Base-by-base conservation (phyloP, 2,329 filamentous ascomycete species). In the Zalaria sp. region DNA sequence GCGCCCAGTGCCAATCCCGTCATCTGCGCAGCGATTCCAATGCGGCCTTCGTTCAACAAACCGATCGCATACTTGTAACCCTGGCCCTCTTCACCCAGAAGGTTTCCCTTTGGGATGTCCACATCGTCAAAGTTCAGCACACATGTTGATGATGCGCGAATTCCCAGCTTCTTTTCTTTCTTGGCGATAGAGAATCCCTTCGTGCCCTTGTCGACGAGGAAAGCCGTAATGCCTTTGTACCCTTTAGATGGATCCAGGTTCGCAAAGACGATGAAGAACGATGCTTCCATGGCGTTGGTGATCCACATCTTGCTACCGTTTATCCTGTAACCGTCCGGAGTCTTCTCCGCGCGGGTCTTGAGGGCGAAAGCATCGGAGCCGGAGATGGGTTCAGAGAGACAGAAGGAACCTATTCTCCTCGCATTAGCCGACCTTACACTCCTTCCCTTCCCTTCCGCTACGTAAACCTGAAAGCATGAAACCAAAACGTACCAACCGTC, bases 161-260 rank as follows among this genome's bases (percentile, higher is more conserved):
- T 98, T 45, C 91, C 91, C 38, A 98, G 79, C 72, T 98, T 98
- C 81, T 96, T 96, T 73, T 98, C 91, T 72, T 98, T 98, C 77
- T 98, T 98, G 34, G 91, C 87, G 56, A 98, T 93, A 46, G 77
- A 80, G 71, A 98, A 95, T 29, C 91, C 91, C 42, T 81, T 79
- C 39, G 77, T 83, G 55, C 72, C 81, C 71, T 94, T 95, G 66
- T 95, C 88, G 35, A 96, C 80, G 46, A 98, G 70, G 60, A 98
- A 98, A 40, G 91, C 91, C 2, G 87, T 88, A 63, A 98, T 98
- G 44, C 91, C 91, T 65, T 88, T 89, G 73, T 98, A 95, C 41
- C 87, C 89, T 68, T 89, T 87, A 66, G 77, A 80, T 1, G 82
- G 88, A 59, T 95, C 81, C 34, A 98, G 71, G 66, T 95, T 98